A percentile compares a stretch with the other conserved stretches of the same genome.
Conservation (phyloP, 768 basidiomycete genomes). For the Tulasnella sp. region DNA sequence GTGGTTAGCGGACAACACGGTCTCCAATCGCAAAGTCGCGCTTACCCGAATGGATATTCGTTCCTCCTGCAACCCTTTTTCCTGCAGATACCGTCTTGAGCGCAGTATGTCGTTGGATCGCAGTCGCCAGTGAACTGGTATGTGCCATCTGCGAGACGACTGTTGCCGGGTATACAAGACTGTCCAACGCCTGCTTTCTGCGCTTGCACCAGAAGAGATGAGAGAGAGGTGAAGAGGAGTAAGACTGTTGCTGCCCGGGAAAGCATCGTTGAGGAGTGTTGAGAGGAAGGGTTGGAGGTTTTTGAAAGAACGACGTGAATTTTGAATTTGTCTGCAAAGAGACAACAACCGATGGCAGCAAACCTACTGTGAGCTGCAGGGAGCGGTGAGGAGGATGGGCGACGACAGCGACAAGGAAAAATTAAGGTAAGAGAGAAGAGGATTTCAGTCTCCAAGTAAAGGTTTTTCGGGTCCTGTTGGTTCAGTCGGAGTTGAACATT, state of each 20-base stretch:
- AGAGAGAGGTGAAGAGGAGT: background rate
- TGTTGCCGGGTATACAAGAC: slow-evolving; percentile 42
- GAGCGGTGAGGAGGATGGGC: background rate
- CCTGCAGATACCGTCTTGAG: slow-evolving; percentile 39
- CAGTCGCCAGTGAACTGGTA: slow-evolving; percentile 72
- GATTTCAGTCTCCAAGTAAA: too few species aligned
- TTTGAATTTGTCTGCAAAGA: too few species aligned
- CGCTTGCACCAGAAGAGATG: slow-evolving; percentile 23
- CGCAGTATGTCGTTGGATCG: slow-evolving; percentile 56
- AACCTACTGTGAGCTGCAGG: background rate
- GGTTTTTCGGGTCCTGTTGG: too few species aligned
- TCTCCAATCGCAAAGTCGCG: slow-evolving; percentile 19
- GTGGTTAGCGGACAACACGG: too few species aligned
- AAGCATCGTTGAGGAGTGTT: background rate
- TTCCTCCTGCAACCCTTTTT: slow-evolving; percentile 61
- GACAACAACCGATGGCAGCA: background rate
- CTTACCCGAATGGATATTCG: slow-evolving; percentile 63
- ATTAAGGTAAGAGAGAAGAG: background rate
- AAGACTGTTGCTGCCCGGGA: slow-evolving; percentile 3
- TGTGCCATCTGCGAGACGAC: slow-evolving; percentile 60
- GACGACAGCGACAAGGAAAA: too few species aligned
- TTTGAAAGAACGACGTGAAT: slow-evolving; percentile 1
- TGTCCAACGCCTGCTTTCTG: slow-evolving; percentile 36
- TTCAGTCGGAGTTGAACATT: too few species aligned
- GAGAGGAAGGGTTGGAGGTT: slow-evolving; percentile 1